These are phyloP conservation scores for Reticulascus tulasneorum DNA, from an alignment of 2,329 filamentous ascomycete genomes.

Conservation along the genomic window DNA sequence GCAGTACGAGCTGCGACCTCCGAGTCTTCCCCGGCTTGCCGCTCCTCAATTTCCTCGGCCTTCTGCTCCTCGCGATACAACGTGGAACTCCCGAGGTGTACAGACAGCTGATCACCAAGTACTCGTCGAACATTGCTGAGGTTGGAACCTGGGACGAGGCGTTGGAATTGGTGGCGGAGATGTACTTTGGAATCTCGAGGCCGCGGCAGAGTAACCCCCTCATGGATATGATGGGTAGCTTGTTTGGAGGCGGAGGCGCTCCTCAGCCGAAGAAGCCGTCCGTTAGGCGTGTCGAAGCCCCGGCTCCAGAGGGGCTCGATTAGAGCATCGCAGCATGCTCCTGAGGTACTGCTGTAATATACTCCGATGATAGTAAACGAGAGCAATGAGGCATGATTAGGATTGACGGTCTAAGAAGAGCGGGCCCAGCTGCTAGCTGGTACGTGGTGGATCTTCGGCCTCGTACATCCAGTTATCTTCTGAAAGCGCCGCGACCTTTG, in stretches of 20 bases:
- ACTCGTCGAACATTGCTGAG: constrained; percentile 74
- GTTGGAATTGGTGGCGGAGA: constrained; percentile 83
- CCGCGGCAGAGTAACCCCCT: constrained; percentile 88
- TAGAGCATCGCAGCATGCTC: too few relatives aligned
- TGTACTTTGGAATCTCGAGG: constrained; percentile 92
- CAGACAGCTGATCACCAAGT: constrained; percentile 77
- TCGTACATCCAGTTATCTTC: constrained; percentile 94
- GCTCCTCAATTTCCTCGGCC: constrained; percentile 88
- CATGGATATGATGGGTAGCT: constrained; percentile 95
- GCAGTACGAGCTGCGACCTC: constrained; percentile 66
- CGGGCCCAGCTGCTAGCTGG: constrained; percentile 5
- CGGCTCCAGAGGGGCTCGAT: constrained; percentile 57
- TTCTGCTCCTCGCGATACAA: constrained; percentile 80
- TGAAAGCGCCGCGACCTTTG: constrained; percentile 68
- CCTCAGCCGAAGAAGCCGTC: constrained; percentile 35
- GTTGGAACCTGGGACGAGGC: constrained; percentile 74
- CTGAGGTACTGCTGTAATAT: too few relatives aligned
- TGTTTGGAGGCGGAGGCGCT: constrained; percentile 69
- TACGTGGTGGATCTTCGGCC: constrained; percentile 51
- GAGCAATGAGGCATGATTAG: neutral
- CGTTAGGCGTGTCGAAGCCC: constrained; percentile 42
- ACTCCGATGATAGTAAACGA: neutral
- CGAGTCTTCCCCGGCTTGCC: constrained; percentile 86
- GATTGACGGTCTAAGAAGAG: neutral
- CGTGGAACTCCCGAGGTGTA: constrained; percentile 75